A percentile compares a stretch with the other conserved stretches of the same genome.
Evolutionary conservation across 2,329 filamentous ascomycete genomes (phyloP).

Genomic region (Pyricularia pennisetigena): DNA sequence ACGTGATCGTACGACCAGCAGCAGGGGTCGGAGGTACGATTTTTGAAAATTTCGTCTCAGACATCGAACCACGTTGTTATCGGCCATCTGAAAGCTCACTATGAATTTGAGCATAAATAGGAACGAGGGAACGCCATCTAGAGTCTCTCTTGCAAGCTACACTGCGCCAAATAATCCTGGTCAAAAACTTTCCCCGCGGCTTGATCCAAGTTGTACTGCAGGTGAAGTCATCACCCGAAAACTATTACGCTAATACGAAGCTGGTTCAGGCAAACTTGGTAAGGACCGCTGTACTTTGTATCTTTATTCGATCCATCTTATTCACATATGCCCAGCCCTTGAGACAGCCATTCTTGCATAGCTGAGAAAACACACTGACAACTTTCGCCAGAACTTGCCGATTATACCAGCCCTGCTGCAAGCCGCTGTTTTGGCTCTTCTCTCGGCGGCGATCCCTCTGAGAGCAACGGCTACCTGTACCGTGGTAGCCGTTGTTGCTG

Average conservation of each 20-base stretch:
- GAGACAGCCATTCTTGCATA: background rate
- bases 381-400: slow-evolving; percentile 54
- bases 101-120: slow-evolving; percentile 27
- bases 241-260: slow-evolving; percentile 53
- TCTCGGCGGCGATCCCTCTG: slow-evolving; percentile 76
- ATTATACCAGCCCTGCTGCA: slow-evolving; percentile 77
- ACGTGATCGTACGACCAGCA: slow-evolving; percentile 81
- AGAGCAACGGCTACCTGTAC: slow-evolving; percentile 60
- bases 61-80: slow-evolving; percentile 7
- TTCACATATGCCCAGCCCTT: background rate
- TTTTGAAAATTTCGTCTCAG: slow-evolving; percentile 7
- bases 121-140: slow-evolving; percentile 69
- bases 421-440: slow-evolving; percentile 64
- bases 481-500: slow-evolving; percentile 46
- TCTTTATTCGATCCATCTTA: background rate
- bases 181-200: slow-evolving; percentile 65
- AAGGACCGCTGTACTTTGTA: slow-evolving; percentile 17
- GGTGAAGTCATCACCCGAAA: slow-evolving; percentile 57
- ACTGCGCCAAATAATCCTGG: slow-evolving; percentile 63
- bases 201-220: slow-evolving; percentile 79
- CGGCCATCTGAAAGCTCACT: slow-evolving; percentile 3
- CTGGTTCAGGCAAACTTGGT: slow-evolving; percentile 52
- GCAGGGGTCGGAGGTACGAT: slow-evolving; percentile 68
- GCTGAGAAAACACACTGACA: background rate
- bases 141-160: slow-evolving; percentile 67